Evolutionary conservation across 208 protist species (phyloP), one percentile per base, ranked within the genome.

Genomic region (Angomonas deanei): DNA sequence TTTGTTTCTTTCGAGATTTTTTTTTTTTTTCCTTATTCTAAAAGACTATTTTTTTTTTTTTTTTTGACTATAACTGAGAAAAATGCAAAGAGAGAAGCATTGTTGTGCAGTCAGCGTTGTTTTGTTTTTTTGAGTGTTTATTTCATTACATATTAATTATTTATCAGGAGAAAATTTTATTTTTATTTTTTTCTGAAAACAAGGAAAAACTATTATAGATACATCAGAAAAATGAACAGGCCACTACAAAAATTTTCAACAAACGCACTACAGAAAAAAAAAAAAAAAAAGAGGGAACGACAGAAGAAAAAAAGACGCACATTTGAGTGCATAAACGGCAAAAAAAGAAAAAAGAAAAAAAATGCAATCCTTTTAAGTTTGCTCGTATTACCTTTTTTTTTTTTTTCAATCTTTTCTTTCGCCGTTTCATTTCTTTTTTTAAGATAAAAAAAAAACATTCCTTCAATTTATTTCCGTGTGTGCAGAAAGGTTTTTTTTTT

Each of bases 1-100:
- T n/a, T n/a, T n/a, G n/a, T n/a, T 11, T 67, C 46, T 57, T 65
- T 33, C 19, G 36, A n/a, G 36, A n/a, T 59, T 60, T 24, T 55
- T 58, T 60, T 36, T 69, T 46, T 57, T 64, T 58, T 61, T 15
- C 39, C 3, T 64, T 64, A 70, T 50, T 23, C 10, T 28, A 30
- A 42, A 30, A n/a, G n/a, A n/a, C n/a, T n/a, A n/a, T n/a, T n/a
- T n/a, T n/a, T n/a, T n/a, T n/a, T n/a, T n/a, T n/a, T n/a, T n/a
- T n/a, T n/a, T n/a, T n/a, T n/a, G n/a, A n/a, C n/a, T n/a, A n/a
- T n/a, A n/a, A n/a, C n/a, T n/a, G n/a, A n/a, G n/a, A n/a, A n/a
- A n/a, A n/a, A n/a, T n/a, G n/a, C n/a, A n/a, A n/a, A n/a, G n/a
- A n/a, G n/a, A n/a, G n/a, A n/a, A n/a, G n/a, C n/a, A n/a, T n/a